phyloP scores from a whole-genome alignment of 2,329 filamentous ascomycete species.

The Fusarium drepaniforme region DNA sequence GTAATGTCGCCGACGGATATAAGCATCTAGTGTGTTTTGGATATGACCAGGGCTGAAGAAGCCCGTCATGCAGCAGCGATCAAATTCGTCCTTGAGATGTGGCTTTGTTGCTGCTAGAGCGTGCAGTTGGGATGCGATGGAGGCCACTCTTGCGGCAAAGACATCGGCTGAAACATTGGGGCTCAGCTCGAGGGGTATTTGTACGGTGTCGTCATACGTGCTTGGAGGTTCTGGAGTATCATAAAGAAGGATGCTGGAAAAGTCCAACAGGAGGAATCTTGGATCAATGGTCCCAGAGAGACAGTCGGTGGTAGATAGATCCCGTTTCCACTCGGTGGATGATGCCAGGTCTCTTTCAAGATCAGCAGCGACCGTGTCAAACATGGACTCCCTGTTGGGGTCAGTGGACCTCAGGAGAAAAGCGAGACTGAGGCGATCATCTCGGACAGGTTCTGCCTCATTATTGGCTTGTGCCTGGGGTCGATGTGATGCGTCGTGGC shows the following conservation, averaged over 20 bases:
- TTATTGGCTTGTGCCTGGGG: background rate
- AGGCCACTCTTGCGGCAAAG: background rate
- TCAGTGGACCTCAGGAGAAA: conserved; percentile 22
- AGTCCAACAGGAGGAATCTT: conserved; percentile 12
- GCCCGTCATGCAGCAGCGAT: background rate
- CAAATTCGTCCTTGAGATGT: background rate
- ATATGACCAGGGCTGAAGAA: conserved; percentile 22
- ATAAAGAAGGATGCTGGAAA: conserved; percentile 18
- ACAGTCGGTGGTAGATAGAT: background rate
- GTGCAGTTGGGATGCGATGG: background rate
- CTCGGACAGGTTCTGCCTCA: background rate
- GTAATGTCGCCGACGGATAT: conserved; percentile 24
- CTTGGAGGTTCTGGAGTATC: background rate
- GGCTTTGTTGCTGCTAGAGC: background rate
- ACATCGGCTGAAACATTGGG: background rate
- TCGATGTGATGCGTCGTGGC: conserved; percentile 11
- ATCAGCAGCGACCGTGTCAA: conserved; percentile 10
- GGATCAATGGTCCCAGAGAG: conserved; percentile 13
- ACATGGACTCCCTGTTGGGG: conserved; percentile 8
- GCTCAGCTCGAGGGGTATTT: background rate
- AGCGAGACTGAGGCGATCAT: background rate
- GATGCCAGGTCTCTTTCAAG: conserved; percentile 14
- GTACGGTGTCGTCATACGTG: fast-evolving
- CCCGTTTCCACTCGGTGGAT: too few relatives aligned
- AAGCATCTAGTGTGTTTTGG: background rate